Evolutionary conservation across 23 red algal species (phyloP).

Genomic region (Gracilaria vermiculophylla): DNA sequence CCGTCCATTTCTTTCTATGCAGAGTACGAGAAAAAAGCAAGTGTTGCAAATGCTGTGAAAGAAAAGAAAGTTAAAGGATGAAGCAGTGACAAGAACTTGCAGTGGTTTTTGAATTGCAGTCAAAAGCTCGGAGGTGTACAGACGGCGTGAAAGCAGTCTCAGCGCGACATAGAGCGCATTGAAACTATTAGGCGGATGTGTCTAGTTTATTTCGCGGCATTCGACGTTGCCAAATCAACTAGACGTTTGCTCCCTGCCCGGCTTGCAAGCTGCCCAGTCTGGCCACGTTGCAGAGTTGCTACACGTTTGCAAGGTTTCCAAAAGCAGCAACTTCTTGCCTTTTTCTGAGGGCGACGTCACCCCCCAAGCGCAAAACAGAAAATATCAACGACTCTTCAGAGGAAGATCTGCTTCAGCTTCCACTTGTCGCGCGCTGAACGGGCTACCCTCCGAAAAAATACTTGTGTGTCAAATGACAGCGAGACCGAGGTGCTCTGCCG

Average conservation of each 20-base stretch:
- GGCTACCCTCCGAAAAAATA: not conserved
- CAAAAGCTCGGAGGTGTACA: too few species aligned
- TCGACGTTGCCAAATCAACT: too few species aligned
- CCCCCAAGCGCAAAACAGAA: not conserved
- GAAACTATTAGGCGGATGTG: too few species aligned
- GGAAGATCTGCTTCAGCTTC: constrained; percentile 11
- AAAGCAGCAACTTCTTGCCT: not conserved
- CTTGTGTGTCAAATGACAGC: not conserved
- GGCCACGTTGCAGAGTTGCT: too few species aligned
- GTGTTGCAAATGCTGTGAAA: not conserved
- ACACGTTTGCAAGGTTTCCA: too few species aligned
- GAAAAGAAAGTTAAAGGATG: not conserved
- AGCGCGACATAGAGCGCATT: too few species aligned
- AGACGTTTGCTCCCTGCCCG: too few species aligned
- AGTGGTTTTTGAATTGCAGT: too few species aligned
- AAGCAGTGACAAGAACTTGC: not conserved
- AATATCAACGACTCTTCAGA: constrained; percentile 37
- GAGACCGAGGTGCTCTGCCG: not conserved
- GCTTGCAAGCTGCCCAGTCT: too few species aligned
- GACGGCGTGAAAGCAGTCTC: too few species aligned
- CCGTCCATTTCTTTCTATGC: not conserved
- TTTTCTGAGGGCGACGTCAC: not conserved
- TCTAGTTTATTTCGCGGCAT: too few species aligned
- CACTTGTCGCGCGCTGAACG: constrained; percentile 3
- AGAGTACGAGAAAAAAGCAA: not conserved